A percentile compares a stretch with the other conserved stretches of the same genome.
Conservation (phyloP, 1,284 basidiomycete genomes). For the Sutorius eximius region DNA sequence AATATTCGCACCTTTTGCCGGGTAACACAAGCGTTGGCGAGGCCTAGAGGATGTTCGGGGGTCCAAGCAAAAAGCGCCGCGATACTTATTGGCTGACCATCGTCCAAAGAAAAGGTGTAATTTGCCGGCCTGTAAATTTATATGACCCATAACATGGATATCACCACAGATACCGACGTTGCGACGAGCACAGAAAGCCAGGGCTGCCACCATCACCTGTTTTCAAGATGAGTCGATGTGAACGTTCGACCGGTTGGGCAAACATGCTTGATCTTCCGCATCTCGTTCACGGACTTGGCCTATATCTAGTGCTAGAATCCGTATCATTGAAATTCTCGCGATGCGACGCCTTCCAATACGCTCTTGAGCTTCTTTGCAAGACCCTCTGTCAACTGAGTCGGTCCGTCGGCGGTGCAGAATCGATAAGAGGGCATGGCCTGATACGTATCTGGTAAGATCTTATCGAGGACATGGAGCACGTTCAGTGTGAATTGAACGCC, state of each 20-base stretch:
- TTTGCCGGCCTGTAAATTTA: background rate
- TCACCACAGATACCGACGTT: background rate
- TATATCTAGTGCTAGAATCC: background rate
- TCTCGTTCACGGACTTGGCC: background rate
- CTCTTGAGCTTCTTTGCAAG: conserved; percentile 48
- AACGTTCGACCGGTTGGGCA: background rate
- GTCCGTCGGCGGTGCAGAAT: conserved; percentile 68
- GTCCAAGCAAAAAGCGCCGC: background rate
- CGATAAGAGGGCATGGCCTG: conserved; percentile 80
- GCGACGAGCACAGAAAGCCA: background rate
- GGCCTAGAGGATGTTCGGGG: too few relatives aligned
- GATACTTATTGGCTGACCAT: too few relatives aligned
- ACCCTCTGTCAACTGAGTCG: conserved; percentile 62
- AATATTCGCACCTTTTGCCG: background rate
- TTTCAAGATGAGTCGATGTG: background rate
- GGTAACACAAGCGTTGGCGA: background rate
- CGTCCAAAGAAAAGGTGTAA: background rate
- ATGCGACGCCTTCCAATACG: conserved; percentile 31
- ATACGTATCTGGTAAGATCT: conserved; percentile 73
- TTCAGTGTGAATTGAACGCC: background rate
- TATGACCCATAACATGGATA: background rate
- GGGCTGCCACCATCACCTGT: background rate
- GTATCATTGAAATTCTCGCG: conserved; percentile 17
- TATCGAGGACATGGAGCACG: background rate
- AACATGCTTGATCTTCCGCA: background rate